Base-by-base conservation (phyloP, 2,329 filamentous ascomycete species). In the Arthrobotrys entomopaga region DNA sequence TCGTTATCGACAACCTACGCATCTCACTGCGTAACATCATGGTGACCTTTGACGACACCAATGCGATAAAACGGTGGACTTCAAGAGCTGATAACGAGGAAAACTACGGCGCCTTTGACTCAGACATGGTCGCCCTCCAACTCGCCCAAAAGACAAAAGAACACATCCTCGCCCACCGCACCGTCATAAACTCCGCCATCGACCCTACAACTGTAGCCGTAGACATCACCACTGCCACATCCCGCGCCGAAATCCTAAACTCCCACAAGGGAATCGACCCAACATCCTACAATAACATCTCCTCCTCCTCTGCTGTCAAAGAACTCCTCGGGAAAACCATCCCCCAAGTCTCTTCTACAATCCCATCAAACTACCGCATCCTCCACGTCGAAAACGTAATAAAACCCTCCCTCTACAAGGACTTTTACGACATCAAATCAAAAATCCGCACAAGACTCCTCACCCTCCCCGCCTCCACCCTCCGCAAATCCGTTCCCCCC, bases 371-470 rank as follows among this genome's bases (percentile, higher is more conserved):
- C 2, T 81, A 81, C 67, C 80, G 82, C 4, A 79, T 82, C 42
- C 77, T 83, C 4, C 81, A 84, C 49, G 79, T 83, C 8, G 82
- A 84, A 67, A 81, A 81, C 38, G 78, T 84, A 5, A 60, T 83
- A 29, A 81, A 82, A 8, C 70, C 73, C 1, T 79, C 81, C 26
- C 77, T 83, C 2, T 76, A 80, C 5, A 26, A 49, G 0, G 78
- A 77, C 6, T 83, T 83, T 73, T 64, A 78, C 38, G 24, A 42
- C 15, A 79, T 78, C 49, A 79, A 80, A 52, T 40, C 71, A 3
- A 46, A 61, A 1, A 79, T 83, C 49, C 78, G 76, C 34, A 19
- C 72, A 1, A 24, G 75, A 1, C 76, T 83, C 5, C 53, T 69
- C 7, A 43, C 63, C 42, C 67, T 77, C 16, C 8, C 58, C 10